Base-by-base conservation (phyloP, 2,329 filamentous ascomycete species). In the Thielaviopsis ethacetica region DNA sequence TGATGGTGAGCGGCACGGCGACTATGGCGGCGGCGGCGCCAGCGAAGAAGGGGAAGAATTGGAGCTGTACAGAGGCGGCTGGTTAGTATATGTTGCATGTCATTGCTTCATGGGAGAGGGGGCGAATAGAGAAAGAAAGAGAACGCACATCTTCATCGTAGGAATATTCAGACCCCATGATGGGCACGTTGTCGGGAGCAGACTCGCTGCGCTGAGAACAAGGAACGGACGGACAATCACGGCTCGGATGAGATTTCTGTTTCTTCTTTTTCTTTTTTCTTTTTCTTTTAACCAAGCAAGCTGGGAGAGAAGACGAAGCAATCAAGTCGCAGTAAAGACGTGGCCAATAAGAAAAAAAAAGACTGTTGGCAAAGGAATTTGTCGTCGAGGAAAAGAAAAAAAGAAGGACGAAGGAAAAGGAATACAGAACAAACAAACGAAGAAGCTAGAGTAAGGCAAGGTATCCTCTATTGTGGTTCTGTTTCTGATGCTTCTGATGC, bases 21-120 rank as follows among this genome's bases (percentile, higher is more conserved):
- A 96, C 80, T 65, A 98, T 82, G 68, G 85, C 84, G 63, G 86
- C 83, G 67, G 97, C 79, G 51, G 91, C 96, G 69, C 96, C 84
- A 73, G 97, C 85, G 77, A 98, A 98, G 81, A 95, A 95, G 65
- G 94, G 93, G 78, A 96, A 98, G 77, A 96, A 96, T 81, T 96
- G 88, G 67, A 90, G 91, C 82, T 93, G 62, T 54, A 21, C 13
- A 47, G 38, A n/a, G 26, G 53, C 22, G 56, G 30, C 30, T 34
- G 30, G 21, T 5, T 34, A 57, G 44, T 55, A 17, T 21, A 52
- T 19, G 54, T 54, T 41, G 56, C 27, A 27, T 26, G 24, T 26
- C 24, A 26, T 26, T 26, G 24, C 6, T 26, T 26, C 6, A 6
- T 24, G 34, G 15, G n/a, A 44, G 30, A 26, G 10, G 30, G 21